A percentile compares a stretch with the other conserved stretches of the same genome.
These are phyloP conservation scores for Coemansia sp. DNA, from an alignment of 192 early-diverging fungal genomes.

Conservation along the genomic window DNA sequence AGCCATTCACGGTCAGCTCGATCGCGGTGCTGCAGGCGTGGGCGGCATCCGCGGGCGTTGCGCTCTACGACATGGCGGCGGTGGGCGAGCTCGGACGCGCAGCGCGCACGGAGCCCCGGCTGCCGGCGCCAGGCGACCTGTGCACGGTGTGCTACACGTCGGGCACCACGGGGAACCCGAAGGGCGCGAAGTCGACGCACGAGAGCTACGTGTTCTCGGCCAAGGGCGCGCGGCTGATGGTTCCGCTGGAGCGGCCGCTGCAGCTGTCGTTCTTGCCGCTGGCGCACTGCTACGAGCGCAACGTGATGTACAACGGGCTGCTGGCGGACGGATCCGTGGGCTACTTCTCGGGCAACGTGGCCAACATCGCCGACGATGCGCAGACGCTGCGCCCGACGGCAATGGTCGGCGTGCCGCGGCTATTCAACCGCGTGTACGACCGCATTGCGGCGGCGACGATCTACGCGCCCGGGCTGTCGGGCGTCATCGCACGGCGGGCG, in stretches of 20 bases:
- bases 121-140: conserved; percentile 66
- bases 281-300: conserved; percentile 86
- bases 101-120: conserved; percentile 52
- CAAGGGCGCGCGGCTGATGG: conserved; percentile 12
- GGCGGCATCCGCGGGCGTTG: conserved; percentile 62
- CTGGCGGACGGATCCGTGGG: conserved; percentile 69
- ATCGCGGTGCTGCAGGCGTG: conserved; percentile 53
- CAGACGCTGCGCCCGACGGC: conserved; percentile 77
- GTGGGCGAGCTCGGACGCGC: conserved; percentile 61
- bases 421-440: conserved; percentile 92
- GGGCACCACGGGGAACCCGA: conserved; percentile 83
- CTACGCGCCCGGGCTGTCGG: conserved; percentile 63
- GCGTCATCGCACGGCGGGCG: conserved; percentile 63
- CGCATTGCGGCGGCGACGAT: conserved; percentile 63
- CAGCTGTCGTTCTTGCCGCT: conserved; percentile 85
- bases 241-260: conserved; percentile 10
- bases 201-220: conserved; percentile 65
- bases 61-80: conserved; percentile 59
- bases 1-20: conserved; percentile 42
- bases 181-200: conserved; percentile 75
- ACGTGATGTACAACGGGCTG: conserved; percentile 57
- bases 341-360: conserved; percentile 65
- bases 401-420: conserved; percentile 85
- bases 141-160: conserved; percentile 80
- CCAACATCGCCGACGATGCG: conserved; percentile 78